Evolutionary conservation across 306 rosid genomes (phyloP).

Genomic region (Quercus rubra): DNA sequence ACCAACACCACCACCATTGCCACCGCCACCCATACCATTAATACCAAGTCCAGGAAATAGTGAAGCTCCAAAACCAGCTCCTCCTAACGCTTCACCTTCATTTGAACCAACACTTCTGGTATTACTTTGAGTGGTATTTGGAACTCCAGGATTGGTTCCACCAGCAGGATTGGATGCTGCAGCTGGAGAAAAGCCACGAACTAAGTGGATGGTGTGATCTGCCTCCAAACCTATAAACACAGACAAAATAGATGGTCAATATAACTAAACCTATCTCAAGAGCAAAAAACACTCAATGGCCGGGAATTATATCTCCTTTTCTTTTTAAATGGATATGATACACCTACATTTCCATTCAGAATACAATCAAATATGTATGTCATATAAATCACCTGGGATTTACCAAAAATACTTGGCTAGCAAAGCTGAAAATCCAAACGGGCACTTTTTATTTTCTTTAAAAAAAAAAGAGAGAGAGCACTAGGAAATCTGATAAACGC

Average conservation of each 20-base stretch:
- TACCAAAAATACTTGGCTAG: not conserved
- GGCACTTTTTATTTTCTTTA: not conserved
- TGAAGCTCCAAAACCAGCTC: slow-evolving; percentile 53
- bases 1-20: slow-evolving; percentile 40
- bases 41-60: slow-evolving; percentile 61
- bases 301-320: not conserved
- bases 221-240: slow-evolving; percentile 67
- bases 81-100: slow-evolving; percentile 59
- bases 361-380: not conserved
- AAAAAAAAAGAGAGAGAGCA: not conserved
- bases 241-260: not conserved
- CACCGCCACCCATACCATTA: slow-evolving; percentile 44
- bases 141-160: slow-evolving; percentile 41
- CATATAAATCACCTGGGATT: not conserved
- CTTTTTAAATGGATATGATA: not conserved
- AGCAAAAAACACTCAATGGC: not conserved
- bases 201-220: slow-evolving; percentile 81
- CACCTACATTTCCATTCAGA: not conserved
- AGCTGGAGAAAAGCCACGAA: slow-evolving; percentile 66
- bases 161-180: slow-evolving; percentile 32
- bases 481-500: not conserved
- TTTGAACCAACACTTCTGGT: slow-evolving; percentile 46
- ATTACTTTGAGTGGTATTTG: slow-evolving; percentile 44
- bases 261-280: not conserved
- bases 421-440: too few relatives aligned